Conservation (phyloP, 257 asterid species). For the Thymus mandschuricus region DNA sequence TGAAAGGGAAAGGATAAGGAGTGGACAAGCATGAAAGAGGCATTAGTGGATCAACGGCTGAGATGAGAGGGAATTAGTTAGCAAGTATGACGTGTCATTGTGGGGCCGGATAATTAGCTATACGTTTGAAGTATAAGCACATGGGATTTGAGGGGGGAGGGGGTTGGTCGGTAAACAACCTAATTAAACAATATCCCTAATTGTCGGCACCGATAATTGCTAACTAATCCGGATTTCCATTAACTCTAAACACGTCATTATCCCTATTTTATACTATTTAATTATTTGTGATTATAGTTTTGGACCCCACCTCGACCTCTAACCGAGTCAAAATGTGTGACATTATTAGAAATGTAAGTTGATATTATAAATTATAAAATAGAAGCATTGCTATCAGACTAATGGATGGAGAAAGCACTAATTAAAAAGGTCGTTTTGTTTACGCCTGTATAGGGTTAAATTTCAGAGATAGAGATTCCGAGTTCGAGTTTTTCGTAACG, state of each 20-base stretch:
- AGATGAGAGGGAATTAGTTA: background rate
- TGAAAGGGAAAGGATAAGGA: too few species aligned
- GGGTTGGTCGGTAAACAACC: background rate
- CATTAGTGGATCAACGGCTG: background rate
- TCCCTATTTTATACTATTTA: too few species aligned
- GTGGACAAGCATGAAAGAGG: background rate
- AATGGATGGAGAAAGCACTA: too few species aligned
- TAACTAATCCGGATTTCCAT: background rate
- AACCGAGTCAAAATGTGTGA: too few species aligned
- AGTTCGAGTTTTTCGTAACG: too few species aligned
- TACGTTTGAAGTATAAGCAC: background rate
- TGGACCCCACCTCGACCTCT: too few species aligned
- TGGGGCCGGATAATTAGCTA: background rate
- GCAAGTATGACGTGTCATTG: background rate
- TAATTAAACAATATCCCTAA: background rate
- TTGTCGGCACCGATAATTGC: background rate
- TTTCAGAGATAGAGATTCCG: background rate
- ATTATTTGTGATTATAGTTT: too few species aligned
- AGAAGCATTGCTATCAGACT: too few species aligned
- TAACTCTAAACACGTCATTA: background rate
- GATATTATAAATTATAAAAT: too few species aligned
- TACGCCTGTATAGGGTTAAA: too few species aligned
- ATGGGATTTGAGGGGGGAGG: background rate
- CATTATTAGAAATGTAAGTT: too few species aligned
- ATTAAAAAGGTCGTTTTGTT: too few species aligned